Percentiles rank a stretch among this genome's conserved stretches.
Evolutionary conservation across 257 asterid species (phyloP).

Genomic region (Pogostemon cablin): DNA sequence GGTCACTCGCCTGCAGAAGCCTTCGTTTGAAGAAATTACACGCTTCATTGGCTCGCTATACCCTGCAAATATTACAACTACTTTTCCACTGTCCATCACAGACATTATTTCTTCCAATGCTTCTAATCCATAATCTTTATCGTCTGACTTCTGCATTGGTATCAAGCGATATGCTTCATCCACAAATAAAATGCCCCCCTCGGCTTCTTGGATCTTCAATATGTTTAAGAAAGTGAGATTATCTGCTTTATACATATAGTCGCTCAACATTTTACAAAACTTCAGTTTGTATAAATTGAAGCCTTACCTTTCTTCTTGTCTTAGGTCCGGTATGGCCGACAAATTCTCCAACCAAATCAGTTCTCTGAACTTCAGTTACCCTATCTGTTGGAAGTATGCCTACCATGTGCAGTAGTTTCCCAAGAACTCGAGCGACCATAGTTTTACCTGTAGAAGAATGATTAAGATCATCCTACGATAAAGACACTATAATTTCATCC

Average conservation of each 20-base stretch:
- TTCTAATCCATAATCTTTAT: conserved; percentile 79
- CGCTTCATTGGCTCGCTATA: conserved; percentile 94
- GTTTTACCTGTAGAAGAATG: conserved; percentile 66
- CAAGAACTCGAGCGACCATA: conserved; percentile 83
- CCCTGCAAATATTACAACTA: conserved; percentile 90
- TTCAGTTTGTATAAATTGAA: neutral
- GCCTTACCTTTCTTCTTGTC: conserved; percentile 73
- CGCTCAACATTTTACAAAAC: neutral
- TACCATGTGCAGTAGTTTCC: conserved; percentile 81
- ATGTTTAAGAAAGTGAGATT: conserved; percentile 16
- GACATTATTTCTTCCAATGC: conserved; percentile 95
- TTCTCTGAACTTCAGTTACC: conserved; percentile 95
- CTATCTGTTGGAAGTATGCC: conserved; percentile 76
- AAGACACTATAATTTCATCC: conserved; percentile 18
- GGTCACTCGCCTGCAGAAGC: conserved; percentile 89
- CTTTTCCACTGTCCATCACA: conserved; percentile 81
- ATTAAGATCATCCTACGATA: neutral
- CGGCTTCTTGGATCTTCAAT: conserved; percentile 76
- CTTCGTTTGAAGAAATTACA: conserved; percentile 76
- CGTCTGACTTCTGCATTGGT: conserved; percentile 80
- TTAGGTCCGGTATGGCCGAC: conserved; percentile 92
- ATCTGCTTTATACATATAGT: neutral
- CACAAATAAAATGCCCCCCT: conserved; percentile 86
- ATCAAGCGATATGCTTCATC: conserved; percentile 87
- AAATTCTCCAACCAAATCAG: conserved; percentile 92